Evolutionary conservation across 768 basidiomycete genomes (phyloP).

Genomic region (Rossbeevera mucosa): DNA sequence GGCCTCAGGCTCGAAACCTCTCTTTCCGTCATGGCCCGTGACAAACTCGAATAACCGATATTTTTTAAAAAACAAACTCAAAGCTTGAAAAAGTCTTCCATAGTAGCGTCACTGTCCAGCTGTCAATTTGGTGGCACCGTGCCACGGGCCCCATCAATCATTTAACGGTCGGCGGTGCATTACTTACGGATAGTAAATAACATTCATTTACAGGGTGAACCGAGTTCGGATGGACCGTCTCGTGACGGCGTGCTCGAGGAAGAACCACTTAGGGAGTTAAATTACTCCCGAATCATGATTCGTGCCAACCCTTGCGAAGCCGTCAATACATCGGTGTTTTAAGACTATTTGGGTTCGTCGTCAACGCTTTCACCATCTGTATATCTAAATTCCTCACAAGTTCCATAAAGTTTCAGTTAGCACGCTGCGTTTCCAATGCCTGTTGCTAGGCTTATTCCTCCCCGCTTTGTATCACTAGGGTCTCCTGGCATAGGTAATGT

Average conservation of each 20-base stretch:
- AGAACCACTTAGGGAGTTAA: too few species aligned
- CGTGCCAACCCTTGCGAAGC: too few species aligned
- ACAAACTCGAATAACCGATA: too few species aligned
- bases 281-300: too few species aligned
- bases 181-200: neutral
- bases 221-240: neutral
- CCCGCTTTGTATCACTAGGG: neutral
- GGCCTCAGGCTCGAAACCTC: neutral
- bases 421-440: neutral
- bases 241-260: neutral
- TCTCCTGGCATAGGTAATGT: too few species aligned
- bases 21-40: too few species aligned
- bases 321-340: too few species aligned
- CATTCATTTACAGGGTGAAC: neutral
- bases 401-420: neutral
- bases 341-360: neutral
- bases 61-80: too few species aligned
- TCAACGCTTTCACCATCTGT: neutral
- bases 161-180: neutral
- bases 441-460: too few species aligned
- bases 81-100: too few species aligned
- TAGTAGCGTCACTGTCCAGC: neutral
- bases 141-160: neutral
- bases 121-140: neutral
- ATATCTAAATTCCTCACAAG: neutral